Evolutionary conservation across 495 filamentous ascomycete genomes (phyloP).

Genomic region (Daldinia decipiens): DNA sequence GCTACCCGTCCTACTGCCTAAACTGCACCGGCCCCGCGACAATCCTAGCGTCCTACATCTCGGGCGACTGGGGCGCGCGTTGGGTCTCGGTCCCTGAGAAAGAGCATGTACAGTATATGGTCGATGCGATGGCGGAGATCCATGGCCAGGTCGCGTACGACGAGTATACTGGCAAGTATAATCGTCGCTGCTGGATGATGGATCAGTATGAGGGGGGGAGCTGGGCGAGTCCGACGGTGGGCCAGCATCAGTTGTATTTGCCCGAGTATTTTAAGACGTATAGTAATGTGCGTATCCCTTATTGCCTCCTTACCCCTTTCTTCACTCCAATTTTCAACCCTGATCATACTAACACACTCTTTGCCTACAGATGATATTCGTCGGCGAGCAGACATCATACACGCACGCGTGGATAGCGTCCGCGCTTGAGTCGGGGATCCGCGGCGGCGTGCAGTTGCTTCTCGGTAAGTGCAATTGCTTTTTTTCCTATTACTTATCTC

Average conservation of each 20-base stretch:
- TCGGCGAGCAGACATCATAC: constrained; percentile 77
- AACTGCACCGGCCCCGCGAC: constrained; percentile 70
- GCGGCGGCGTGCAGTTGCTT: constrained; percentile 71
- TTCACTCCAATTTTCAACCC: neutral
- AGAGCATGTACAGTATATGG: constrained; percentile 65
- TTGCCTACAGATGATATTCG: constrained; percentile 64
- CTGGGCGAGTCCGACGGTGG: constrained; percentile 66
- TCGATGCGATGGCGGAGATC: constrained; percentile 68
- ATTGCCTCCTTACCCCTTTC: neutral
- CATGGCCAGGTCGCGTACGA: constrained; percentile 66
- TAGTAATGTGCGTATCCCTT: constrained; percentile 54
- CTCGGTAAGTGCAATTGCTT: constrained; percentile 50
- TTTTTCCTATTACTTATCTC: neutral
- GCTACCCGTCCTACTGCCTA: constrained; percentile 72
- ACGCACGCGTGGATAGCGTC: constrained; percentile 80
- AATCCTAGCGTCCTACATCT: constrained; percentile 67
- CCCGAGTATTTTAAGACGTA: constrained; percentile 77
- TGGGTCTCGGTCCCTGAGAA: constrained; percentile 57
- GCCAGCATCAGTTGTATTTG: constrained; percentile 72
- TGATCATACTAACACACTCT: neutral
- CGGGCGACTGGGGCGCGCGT: constrained; percentile 57
- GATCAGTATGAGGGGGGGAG: constrained; percentile 63
- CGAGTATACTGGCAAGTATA: constrained; percentile 68
- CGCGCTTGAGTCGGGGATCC: constrained; percentile 72
- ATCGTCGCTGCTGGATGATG: constrained; percentile 68